These are phyloP conservation scores for Mucor racemosus DNA, from an alignment of 371 early-diverging fungal genomes.

Conservation along the genomic window DNA sequence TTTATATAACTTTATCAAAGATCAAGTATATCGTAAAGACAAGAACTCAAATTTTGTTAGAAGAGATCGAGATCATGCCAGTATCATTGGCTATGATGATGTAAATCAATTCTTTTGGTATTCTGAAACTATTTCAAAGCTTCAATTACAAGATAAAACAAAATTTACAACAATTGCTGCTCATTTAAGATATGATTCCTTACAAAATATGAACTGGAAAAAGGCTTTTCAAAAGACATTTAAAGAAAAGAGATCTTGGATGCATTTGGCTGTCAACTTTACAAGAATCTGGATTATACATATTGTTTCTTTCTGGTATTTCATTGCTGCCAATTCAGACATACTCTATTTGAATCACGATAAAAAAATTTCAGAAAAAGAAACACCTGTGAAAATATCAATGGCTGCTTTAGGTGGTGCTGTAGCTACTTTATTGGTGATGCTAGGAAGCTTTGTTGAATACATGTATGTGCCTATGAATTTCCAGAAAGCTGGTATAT, in stretches of 20 bases:
- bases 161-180: constrained; percentile 62
- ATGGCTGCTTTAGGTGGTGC: constrained; percentile 75
- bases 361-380: constrained; percentile 30
- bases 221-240: constrained; percentile 81
- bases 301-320: constrained; percentile 80
- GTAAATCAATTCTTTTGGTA: constrained; percentile 88
- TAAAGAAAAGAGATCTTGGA: constrained; percentile 82
- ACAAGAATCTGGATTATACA: constrained; percentile 87
- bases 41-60: constrained; percentile 69
- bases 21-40: constrained; percentile 75
- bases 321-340: constrained; percentile 70
- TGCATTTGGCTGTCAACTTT: constrained; percentile 85
- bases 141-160: constrained; percentile 58
- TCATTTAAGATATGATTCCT: constrained; percentile 60
- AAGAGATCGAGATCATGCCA: constrained; percentile 79
- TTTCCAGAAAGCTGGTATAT: constrained; percentile 58
- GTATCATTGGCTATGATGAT: constrained; percentile 86
- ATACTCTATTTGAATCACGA: constrained; percentile 56
- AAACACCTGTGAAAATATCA: constrained; percentile 57
- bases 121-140: constrained; percentile 63
- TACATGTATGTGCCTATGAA: constrained; percentile 70
- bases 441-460: constrained; percentile 71
- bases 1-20: constrained; percentile 75
- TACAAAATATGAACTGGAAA: constrained; percentile 72
- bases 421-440: constrained; percentile 66